A percentile compares a stretch with the other conserved stretches of the same genome.
phyloP scores from a whole-genome alignment of 2,329 filamentous ascomycete genomes.

The Metarhizium album region DNA sequence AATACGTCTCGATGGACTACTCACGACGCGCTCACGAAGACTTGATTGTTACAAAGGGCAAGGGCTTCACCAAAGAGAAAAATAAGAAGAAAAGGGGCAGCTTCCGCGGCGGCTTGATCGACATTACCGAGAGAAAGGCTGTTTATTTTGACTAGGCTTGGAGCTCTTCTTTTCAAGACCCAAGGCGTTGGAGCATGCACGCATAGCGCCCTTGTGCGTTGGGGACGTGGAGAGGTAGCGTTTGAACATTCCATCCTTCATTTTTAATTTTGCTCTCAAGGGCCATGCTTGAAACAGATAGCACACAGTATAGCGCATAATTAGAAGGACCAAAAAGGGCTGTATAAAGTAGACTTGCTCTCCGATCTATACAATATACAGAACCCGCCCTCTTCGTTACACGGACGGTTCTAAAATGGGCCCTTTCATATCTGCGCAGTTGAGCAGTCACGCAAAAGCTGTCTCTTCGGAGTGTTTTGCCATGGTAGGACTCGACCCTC shows the following conservation, averaged over 20 bases:
- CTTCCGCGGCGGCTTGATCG: slow-evolving; percentile 82
- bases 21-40: slow-evolving; percentile 82
- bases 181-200: neutral
- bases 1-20: slow-evolving; percentile 76
- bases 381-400: neutral
- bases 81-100: slow-evolving; percentile 94
- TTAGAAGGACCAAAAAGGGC: neutral
- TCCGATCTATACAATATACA: neutral
- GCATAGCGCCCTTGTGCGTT: neutral
- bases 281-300: neutral
- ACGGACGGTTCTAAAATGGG: neutral
- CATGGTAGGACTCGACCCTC: neutral
- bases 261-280: neutral
- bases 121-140: slow-evolving; percentile 69
- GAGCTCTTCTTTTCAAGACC: neutral
- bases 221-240: neutral
- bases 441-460: neutral
- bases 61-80: slow-evolving; percentile 99
- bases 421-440: neutral
- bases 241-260: neutral
- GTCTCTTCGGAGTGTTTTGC: neutral
- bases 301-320: neutral
- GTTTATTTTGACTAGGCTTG: slow-evolving; percentile 71
- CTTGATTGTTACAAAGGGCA: slow-evolving; percentile 82
- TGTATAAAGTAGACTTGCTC: neutral